Conservation (phyloP, 805 yeast species). For the Cyberlindnera lachancei region DNA sequence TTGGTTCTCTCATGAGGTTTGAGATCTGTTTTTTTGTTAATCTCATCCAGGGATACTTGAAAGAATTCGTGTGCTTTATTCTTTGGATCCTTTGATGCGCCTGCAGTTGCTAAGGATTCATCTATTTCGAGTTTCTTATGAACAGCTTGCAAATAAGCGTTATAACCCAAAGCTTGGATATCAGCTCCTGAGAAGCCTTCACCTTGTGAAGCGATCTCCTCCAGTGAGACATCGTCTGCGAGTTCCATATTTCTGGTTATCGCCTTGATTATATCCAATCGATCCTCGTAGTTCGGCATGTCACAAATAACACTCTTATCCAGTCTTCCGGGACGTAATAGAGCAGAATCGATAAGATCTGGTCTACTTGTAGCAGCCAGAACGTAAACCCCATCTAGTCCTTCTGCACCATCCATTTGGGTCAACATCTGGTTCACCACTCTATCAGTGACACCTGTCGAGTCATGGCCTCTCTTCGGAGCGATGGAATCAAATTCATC, state of each 20-base stretch:
- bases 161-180: conserved; percentile 84
- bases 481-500: conserved; percentile 97
- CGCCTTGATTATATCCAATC: conserved; percentile 62
- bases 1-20: conserved; percentile 35
- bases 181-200: conserved; percentile 93
- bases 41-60: conserved; percentile 27
- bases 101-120: conserved; percentile 25
- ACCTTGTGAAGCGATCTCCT: conserved; percentile 47
- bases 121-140: conserved; percentile 55
- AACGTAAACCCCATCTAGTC: conserved; percentile 92
- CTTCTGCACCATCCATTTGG: conserved; percentile 99
- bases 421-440: conserved; percentile 96
- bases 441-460: conserved; percentile 96
- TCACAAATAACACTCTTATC: conserved; percentile 90
- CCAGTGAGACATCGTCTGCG: conserved; percentile 40
- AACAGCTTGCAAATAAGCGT: conserved; percentile 83
- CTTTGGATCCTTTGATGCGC: conserved; percentile 8
- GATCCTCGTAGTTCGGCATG: conserved; percentile 65
- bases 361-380: conserved; percentile 96
- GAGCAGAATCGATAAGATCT: conserved; percentile 89
- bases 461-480: conserved; percentile 96
- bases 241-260: conserved; percentile 57
- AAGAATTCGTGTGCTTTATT: conserved; percentile 31
- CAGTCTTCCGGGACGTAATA: conserved; percentile 90
- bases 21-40: conserved; percentile 14